A percentile compares a stretch with the other conserved stretches of the same genome.
phyloP scores from a whole-genome alignment of 805 yeast species.

The Kazachstania martiniae region DNA sequence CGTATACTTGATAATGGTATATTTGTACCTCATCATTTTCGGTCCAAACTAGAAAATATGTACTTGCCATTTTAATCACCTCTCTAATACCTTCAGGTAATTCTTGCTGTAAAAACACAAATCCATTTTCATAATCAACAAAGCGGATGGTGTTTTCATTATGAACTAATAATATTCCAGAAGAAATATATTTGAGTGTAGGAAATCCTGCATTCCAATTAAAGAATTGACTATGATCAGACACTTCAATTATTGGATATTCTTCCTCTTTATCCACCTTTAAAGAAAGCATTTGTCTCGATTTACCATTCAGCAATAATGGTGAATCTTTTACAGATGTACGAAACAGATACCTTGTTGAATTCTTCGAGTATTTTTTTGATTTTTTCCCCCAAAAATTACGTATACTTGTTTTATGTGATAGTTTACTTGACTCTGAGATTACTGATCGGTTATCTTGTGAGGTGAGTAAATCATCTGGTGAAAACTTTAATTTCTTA shows the following conservation, averaged over 20 bases:
- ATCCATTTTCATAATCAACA: constrained; percentile 22
- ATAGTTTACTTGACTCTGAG: constrained; percentile 5
- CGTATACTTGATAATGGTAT: constrained; percentile 19
- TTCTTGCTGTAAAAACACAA: constrained; percentile 13
- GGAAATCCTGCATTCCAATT: constrained; percentile 12
- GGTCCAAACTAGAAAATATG: constrained; percentile 17
- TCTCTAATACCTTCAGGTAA: constrained; percentile 17
- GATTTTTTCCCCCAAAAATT: constrained; percentile 12
- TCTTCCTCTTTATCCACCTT: constrained; percentile 1
- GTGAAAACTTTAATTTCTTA: too few species aligned
- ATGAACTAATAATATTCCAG: constrained; percentile 13
- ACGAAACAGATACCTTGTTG: constrained; percentile 11
- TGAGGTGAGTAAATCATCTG: constrained; percentile 1
- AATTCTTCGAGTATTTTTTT: background rate
- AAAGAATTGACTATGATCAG: constrained; percentile 11
- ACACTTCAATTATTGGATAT: constrained; percentile 8
- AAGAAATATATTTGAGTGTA: constrained; percentile 11
- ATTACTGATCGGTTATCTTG: constrained; percentile 6
- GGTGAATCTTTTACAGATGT: constrained; percentile 4
- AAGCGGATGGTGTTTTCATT: constrained; percentile 11
- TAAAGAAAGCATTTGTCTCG: constrained; percentile 7
- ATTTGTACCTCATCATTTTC: constrained; percentile 10
- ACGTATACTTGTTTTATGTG: constrained; percentile 13
- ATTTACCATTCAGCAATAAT: constrained; percentile 15
- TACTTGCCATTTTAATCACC: constrained; percentile 9